Evolutionary conservation across 257 asterid genomes (phyloP).

Genomic region (Forsythia viridissima): DNA sequence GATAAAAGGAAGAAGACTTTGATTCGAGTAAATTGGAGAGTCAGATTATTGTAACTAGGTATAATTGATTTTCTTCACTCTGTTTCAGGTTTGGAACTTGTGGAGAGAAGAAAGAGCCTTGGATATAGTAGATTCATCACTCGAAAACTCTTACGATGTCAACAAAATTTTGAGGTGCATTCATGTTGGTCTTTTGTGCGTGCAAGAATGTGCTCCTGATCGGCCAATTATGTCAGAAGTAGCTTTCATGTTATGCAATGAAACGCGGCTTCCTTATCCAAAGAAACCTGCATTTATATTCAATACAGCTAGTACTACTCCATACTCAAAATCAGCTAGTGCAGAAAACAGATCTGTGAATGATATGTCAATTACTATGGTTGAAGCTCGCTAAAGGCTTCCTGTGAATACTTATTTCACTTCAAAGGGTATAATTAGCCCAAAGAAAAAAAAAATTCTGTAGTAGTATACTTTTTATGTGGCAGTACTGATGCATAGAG

Average conservation of each 20-base stretch:
- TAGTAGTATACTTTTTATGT: not conserved
- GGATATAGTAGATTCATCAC: constrained; percentile 48
- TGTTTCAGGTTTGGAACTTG: constrained; percentile 58
- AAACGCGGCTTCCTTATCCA: constrained; percentile 14
- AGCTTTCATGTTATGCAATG: constrained; percentile 57
- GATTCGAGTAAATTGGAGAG: not conserved
- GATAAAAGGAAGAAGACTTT: not conserved
- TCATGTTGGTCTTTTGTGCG: constrained; percentile 70
- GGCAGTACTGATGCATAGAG: not conserved
- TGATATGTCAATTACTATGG: not conserved
- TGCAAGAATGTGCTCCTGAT: constrained; percentile 64
- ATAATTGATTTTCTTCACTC: not conserved
- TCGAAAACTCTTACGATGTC: constrained; percentile 31
- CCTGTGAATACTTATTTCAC: not conserved
- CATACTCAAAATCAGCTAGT: not conserved
- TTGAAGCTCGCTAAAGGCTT: not conserved
- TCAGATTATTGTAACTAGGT: not conserved
- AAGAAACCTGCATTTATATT: constrained; percentile 9
- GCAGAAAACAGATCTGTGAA: not conserved
- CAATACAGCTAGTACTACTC: not conserved
- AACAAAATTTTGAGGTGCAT: constrained; percentile 64
- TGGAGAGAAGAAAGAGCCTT: constrained; percentile 53
- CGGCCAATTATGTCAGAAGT: constrained; percentile 70
- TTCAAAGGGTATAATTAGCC: not conserved
- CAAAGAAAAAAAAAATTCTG: too few relatives aligned